These are phyloP conservation scores for Stromatinia cepivora DNA, from an alignment of 2,329 filamentous ascomycete genomes.

Conservation along the genomic window DNA sequence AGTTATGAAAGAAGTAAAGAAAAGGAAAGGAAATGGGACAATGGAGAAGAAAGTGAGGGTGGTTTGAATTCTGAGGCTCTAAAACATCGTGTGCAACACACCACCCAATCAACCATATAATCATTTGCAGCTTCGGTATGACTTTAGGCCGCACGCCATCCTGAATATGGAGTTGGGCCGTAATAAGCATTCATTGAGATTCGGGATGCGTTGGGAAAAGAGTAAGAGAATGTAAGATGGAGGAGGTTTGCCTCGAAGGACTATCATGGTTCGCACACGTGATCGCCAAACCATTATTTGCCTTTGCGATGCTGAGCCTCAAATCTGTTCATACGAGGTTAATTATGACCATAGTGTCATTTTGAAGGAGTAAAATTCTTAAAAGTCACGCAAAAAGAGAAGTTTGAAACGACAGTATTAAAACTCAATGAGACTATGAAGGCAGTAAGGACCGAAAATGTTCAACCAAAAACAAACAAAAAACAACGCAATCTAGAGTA, in stretches of 20 bases:
- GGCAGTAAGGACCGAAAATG: neutral
- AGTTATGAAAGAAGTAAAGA: too few relatives aligned
- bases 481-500: slow-evolving; percentile 8
- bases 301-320: neutral
- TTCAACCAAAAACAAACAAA: neutral
- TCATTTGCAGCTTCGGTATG: neutral
- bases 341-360: neutral
- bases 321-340: neutral
- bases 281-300: neutral
- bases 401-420: too few relatives aligned
- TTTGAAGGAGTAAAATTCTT: neutral
- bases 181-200: neutral
- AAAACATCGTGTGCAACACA: too few relatives aligned
- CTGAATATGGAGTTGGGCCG: neutral
- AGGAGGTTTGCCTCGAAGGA: neutral
- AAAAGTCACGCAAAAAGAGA: neutral
- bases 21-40: too few relatives aligned
- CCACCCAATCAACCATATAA: too few relatives aligned
- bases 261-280: neutral
- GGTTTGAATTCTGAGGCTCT: too few relatives aligned
- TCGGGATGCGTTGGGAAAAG: neutral
- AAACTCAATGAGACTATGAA: neutral
- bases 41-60: too few relatives aligned
- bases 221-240: neutral
- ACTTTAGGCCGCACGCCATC: neutral